A percentile compares a stretch with the other conserved stretches of the same genome.
Conservation (phyloP, 192 early-diverging fungal genomes). For the Dissophora globulifera region DNA sequence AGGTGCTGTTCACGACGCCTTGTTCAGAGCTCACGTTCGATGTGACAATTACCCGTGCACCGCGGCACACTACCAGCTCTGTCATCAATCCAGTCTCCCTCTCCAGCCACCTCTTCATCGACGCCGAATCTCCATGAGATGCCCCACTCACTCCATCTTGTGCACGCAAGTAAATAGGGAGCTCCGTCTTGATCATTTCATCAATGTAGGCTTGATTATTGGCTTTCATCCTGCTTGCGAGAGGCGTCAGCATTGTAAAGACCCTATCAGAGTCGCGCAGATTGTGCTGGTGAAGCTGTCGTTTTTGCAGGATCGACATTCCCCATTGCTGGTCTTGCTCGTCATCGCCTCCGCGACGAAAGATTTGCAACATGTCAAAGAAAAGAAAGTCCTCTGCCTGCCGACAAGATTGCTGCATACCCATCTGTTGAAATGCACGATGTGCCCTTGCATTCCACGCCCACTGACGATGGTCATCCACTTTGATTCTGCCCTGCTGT, state of each 20-base stretch:
- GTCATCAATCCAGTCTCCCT: conserved; percentile 3
- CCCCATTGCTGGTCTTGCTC: neutral
- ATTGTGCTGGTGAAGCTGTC: neutral
- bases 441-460: conserved; percentile 12
- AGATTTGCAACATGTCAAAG: conserved; percentile 7
- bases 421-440: conserved; percentile 5
- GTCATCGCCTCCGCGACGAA: conserved; percentile 5
- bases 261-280: neutral
- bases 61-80: neutral
- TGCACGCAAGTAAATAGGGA: neutral
- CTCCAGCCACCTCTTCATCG: neutral
- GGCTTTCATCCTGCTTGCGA: neutral
- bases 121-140: neutral
- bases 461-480: conserved; percentile 10
- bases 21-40: conserved; percentile 12
- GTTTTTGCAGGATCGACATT: neutral
- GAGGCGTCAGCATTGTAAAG: conserved; percentile 5
- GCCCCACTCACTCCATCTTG: conserved; percentile 7
- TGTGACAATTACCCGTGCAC: conserved; percentile 20
- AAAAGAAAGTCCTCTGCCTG: conserved; percentile 10
- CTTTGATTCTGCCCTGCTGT: too few relatives aligned
- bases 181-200: neutral
- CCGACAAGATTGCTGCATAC: conserved; percentile 14
- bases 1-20: conserved; percentile 16
- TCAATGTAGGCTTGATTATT: too few relatives aligned